Base-by-base conservation (phyloP, 148 eudicot genomes). In the Rheum nobile region DNA sequence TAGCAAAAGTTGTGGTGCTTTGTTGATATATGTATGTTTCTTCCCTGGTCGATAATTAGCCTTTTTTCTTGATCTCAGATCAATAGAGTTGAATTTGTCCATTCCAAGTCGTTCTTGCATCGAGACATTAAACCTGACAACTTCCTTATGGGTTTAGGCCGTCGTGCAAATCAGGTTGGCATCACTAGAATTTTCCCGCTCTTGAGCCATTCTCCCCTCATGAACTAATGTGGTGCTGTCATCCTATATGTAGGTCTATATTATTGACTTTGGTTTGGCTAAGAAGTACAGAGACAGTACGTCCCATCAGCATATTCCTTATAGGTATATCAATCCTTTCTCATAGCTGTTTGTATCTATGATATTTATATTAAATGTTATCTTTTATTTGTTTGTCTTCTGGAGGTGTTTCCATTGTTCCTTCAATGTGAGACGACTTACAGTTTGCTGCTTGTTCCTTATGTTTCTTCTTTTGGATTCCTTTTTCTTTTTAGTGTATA, bases 81-180 rank as follows among this genome's bases (percentile, higher is more conserved):
- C 75, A 91, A 90, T 77, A 90, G 98, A 78, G 88, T 91, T 80
- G 98, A 93, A 82, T 93, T 86, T 84, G 87, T 91, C 37, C 98
- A 93, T 78, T 85, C 87, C 50, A 93, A 91, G 75, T 91, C 95
- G 48, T 93, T 93, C 84, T 80, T 91, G 68, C 98, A 93, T 75
- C 89, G 98, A 38, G 98, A 93, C 80, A 90, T 93, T 70, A 93
- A 93, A 84, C 98, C 98, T 16, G 98, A 93, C 81, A 93, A 93
- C 81, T 93, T 93, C 79, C 94, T 93, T 34, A 93, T 93, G 98
- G 98, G 98, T 42, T 84, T 93, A 82, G 97, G 92, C 75, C 83
- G 90, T 77, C 94, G 98, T 82, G 98, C 98, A 57, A 93, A 86
- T 84, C 98, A 93, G 96, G 98, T 91, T 70, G 71, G 63, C 28